Evolutionary conservation across 192 early-diverging fungal genomes (phyloP), one percentile per base, ranked within the genome.

Genomic region (Backusella macrospora): DNA sequence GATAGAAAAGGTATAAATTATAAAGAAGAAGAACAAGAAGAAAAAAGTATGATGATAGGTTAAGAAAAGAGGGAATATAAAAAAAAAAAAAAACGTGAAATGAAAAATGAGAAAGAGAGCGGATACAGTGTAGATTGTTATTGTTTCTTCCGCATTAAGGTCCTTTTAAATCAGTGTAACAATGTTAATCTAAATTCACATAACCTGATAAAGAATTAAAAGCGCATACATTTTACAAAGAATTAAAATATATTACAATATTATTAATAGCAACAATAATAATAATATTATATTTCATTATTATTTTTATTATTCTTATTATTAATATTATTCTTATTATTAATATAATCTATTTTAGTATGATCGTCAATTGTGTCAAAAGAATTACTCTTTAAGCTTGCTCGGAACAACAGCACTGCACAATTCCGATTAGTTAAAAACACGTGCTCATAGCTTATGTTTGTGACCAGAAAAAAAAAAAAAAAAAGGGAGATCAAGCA

Each of bases 101-200:
- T 34, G 29, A 49, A 15, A 59, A 59, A 52, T 13, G 6, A 52
- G 18, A 52, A 7, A 52, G 6, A 10, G 49, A 52, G 7, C 16
- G 18, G 49, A 52, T n/a, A 23, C 21, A 65, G 12, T 15, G 34
- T 65, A 23, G 21, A 23, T 59, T 59, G 52, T 59, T 59, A 59
- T 59, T 59, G 52, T 59, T 59, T 59, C 52, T 59, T 59, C 52
- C 52, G 9, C 21, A 59, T 59, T 59, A 59, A 59, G 52, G 9
- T 26, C 12, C 52, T 59, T 59, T 55, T 59, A 59, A 59, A 59
- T 59, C 21, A 21, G 21, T 59, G 52, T 55, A 55, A 21, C 52
- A 10, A 55, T 13, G 0, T 10, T 34, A 34, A 34, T 34, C 29
- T 34, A 34, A 34, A 34, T 34, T 12, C 26, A 18, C 26, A 26